These are phyloP conservation scores for Apocynum venetum DNA, from an alignment of 257 asterid species.

Conservation along the genomic window DNA sequence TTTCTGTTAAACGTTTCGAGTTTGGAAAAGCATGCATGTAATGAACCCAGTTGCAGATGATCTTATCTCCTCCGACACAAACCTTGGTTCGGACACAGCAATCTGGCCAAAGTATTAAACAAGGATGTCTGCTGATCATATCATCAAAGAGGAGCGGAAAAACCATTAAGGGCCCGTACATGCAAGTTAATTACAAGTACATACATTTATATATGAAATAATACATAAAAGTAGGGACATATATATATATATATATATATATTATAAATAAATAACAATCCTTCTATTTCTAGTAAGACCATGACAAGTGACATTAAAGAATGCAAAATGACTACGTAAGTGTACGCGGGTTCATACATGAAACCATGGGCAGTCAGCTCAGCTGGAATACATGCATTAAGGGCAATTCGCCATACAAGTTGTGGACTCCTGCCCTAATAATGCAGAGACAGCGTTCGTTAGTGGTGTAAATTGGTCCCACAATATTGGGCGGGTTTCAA, in stretches of 20 bases:
- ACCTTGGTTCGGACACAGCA: background rate
- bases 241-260: too few relatives aligned
- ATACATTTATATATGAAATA: too few relatives aligned
- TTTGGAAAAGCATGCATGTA: too few relatives aligned
- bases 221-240: background rate
- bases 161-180: background rate
- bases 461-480: conserved; percentile 9
- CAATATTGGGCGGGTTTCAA: conserved; percentile 3
- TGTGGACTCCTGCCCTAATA: background rate
- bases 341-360: background rate
- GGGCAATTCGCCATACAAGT: background rate
- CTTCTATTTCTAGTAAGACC: background rate
- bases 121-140: background rate
- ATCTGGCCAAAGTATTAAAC: background rate
- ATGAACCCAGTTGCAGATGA: too few relatives aligned
- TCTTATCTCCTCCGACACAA: too few relatives aligned
- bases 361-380: conserved; percentile 8
- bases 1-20: too few relatives aligned
- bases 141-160: too few relatives aligned
- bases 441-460: background rate
- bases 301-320: background rate
- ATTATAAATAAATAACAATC: too few relatives aligned
- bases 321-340: background rate
- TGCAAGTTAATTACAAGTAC: background rate
- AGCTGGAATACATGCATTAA: background rate